Percentiles rank a stretch among this genome's conserved stretches.
Evolutionary conservation across 805 yeast species (phyloP).

Genomic region (Groenewaldozyma tartarivorans): DNA sequence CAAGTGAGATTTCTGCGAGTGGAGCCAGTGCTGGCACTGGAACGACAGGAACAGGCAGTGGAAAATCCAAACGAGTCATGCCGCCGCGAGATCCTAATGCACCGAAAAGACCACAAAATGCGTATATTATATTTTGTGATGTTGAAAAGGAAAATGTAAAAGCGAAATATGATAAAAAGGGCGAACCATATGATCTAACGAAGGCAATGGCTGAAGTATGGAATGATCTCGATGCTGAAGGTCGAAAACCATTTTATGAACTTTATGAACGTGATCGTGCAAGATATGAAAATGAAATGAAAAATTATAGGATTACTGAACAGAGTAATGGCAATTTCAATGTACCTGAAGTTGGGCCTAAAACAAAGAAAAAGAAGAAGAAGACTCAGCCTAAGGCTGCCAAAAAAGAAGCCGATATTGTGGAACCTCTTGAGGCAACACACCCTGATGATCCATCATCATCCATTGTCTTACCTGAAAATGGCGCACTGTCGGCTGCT

Average conservation of each 20-base stretch:
- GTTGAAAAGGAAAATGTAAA: conserved; percentile 67
- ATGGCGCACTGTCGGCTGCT: too few relatives aligned
- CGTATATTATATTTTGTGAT: conserved; percentile 81
- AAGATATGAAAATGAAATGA: conserved; percentile 68
- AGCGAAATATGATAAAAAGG: conserved; percentile 43
- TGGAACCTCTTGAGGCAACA: not conserved
- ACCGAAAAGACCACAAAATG: conserved; percentile 87
- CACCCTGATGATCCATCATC: too few relatives aligned
- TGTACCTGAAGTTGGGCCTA: conserved; percentile 9
- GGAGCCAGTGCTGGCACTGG: conserved; percentile 3
- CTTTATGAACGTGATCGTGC: conserved; percentile 69
- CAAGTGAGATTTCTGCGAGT: not conserved
- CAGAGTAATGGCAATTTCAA: too few relatives aligned
- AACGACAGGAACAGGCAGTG: not conserved
- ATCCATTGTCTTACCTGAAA: too few relatives aligned
- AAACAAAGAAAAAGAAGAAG: not conserved
- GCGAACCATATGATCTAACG: conserved; percentile 50
- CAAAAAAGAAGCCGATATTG: not conserved
- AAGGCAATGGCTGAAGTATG: conserved; percentile 77
- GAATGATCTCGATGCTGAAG: conserved; percentile 50
- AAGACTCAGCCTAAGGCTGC: not conserved
- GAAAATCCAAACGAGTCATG: conserved; percentile 24
- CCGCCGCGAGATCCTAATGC: conserved; percentile 67
- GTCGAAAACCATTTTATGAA: conserved; percentile 59
- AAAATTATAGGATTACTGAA: conserved; percentile 31